Evolutionary conservation across 768 basidiomycete species (phyloP).

Genomic region (Chalciporus piperatus): DNA sequence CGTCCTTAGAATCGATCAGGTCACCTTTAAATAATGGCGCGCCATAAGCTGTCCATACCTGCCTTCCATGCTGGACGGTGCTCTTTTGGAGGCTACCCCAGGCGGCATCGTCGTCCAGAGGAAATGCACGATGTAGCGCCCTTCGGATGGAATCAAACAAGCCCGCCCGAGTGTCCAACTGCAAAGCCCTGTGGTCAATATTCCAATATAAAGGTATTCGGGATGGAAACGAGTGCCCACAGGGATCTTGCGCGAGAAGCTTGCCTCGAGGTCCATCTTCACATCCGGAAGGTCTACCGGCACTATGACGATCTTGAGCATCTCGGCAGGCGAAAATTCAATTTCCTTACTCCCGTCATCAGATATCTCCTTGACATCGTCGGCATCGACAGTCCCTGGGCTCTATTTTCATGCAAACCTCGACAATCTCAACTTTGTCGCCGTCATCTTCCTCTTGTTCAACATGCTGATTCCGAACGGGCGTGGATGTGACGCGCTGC

Average conservation of each 20-base stretch:
- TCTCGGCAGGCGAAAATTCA: too few relatives aligned
- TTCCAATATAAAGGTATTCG: neutral
- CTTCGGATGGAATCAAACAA: constrained; percentile 40
- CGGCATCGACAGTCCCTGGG: too few relatives aligned
- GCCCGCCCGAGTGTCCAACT: constrained; percentile 37
- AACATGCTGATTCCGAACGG: neutral
- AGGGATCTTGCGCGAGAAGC: constrained; percentile 42
- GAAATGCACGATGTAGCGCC: constrained; percentile 31
- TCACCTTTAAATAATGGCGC: neutral
- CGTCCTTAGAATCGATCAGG: constrained; percentile 31
- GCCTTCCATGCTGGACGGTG: constrained; percentile 14
- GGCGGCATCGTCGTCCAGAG: constrained; percentile 14
- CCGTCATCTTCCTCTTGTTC: neutral
- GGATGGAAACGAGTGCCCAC: constrained; percentile 20
- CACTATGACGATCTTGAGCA: too few relatives aligned
- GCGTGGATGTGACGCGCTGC: neutral
- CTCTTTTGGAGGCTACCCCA: constrained; percentile 28
- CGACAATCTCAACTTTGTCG: constrained; percentile 9
- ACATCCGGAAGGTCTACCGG: constrained; percentile 26
- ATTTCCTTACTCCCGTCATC: neutral
- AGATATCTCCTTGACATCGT: neutral
- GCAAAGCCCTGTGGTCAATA: neutral
- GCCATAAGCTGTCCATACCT: constrained; percentile 21
- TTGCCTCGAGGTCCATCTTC: constrained; percentile 36
- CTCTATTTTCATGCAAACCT: constrained; percentile 4